Base-by-base conservation (phyloP, 2,329 filamentous ascomycete genomes). In the Boeremia exigua region DNA sequence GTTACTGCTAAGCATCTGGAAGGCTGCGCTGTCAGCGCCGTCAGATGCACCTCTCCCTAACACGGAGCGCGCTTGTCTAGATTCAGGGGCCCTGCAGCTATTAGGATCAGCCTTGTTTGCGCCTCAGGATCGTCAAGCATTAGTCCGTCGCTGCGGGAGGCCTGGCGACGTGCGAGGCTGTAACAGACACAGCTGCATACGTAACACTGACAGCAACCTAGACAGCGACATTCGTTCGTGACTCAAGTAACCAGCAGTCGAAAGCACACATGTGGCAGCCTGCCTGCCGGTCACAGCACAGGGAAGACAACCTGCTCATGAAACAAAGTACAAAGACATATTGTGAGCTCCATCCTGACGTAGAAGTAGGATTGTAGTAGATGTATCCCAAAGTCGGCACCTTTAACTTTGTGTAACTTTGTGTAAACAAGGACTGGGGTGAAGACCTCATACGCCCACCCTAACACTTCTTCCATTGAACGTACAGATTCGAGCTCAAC, bases 381-480 rank as follows among this genome's bases (percentile, higher is more conserved):
- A 23, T 23, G 19, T 23, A 23, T 23, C 19, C 5, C 19, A 23
- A 23, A 23, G 19, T 23, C 19, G 19, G 19, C 19, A 23, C 19
- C 19, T 23, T 23, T 5, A 23, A 5, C 19, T 23, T 23, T 23
- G 19, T 23, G 19, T 5, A 23, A 5, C 19, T 23, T 23, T 23
- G 19, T 23, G 19, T 23, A 23, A 23, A 23, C 19, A 23, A 5
- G 19, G 19, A 23, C 19, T 23, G 19, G 19, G 19, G 19, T 5
- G 25, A 42, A 28, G 9, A 25, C 6, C 25, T 14, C 15, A n/a
- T 14, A 12, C 39, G 17, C 14, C 28, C 15, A 19, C 40, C 4
- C 58, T 66, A 74, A 47, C 72, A 75, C 59, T 71, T 67, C 62
- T 56, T 66, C 72, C 72, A 75, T 57, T 65, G 62, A 12, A 75